Evolutionary conservation across 2,329 filamentous ascomycete genomes (phyloP).

Genomic region (Cadophora luteo-olivacea): DNA sequence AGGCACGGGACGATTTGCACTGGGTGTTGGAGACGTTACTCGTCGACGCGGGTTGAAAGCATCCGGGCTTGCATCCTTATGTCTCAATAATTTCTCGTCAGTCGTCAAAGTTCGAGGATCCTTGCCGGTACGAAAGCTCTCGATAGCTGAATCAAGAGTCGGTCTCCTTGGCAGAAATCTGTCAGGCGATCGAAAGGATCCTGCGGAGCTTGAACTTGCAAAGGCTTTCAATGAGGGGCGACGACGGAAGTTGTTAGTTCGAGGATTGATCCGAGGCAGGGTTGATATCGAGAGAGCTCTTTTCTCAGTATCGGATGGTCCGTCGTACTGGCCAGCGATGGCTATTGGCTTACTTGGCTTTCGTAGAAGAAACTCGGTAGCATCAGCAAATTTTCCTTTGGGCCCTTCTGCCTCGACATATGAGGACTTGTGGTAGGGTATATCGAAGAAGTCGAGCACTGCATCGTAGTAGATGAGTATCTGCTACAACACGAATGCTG

Average conservation of each 20-base stretch:
- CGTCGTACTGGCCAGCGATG: constrained; percentile 25
- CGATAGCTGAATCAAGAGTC: constrained; percentile 47
- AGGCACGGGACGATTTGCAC: constrained; percentile 24
- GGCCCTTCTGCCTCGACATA: not conserved
- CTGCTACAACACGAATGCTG: not conserved
- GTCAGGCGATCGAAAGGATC: constrained; percentile 52
- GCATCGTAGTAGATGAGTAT: not conserved
- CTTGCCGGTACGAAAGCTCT: constrained; percentile 60
- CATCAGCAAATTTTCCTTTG: not conserved
- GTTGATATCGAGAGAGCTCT: constrained; percentile 27
- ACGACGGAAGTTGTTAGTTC: constrained; percentile 27
- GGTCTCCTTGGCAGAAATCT: constrained; percentile 62
- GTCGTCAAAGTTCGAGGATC: constrained; percentile 51
- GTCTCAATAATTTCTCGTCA: constrained; percentile 53
- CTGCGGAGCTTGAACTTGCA: constrained; percentile 28
- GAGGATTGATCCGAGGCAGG: constrained; percentile 30
- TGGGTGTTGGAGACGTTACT: constrained; percentile 37
- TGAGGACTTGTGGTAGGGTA: constrained; percentile 1
- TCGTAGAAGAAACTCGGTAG: not conserved
- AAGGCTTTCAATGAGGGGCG: constrained; percentile 35
- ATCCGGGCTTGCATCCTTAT: constrained; percentile 52
- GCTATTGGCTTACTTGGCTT: constrained; percentile 12
- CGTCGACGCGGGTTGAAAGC: constrained; percentile 56
- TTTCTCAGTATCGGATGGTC: constrained; percentile 32
- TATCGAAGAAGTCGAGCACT: constrained; percentile 15